phyloP scores from a whole-genome alignment of 2,329 filamentous ascomycete species.

The Plenodomus tracheiphilus region DNA sequence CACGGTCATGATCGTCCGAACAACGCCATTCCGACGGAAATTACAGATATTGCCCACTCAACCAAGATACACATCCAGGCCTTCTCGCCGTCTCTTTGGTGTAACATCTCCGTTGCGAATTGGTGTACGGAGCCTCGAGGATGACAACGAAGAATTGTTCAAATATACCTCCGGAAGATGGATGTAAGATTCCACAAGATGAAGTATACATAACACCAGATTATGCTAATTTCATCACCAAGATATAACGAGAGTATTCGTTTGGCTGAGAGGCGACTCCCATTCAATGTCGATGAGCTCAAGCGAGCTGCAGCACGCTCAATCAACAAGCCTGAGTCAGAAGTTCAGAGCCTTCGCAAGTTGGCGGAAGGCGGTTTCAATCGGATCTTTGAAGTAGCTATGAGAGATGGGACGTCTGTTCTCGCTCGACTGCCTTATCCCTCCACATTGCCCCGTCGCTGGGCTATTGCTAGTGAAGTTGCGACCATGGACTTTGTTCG shows the following conservation, averaged over 20 bases:
- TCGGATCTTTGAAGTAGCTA: constrained; percentile 34
- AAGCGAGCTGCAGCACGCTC: constrained; percentile 21
- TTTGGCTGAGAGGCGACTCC: constrained; percentile 19
- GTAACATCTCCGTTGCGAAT: background rate
- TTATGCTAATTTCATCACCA: background rate
- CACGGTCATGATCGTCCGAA: background rate
- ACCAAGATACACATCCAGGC: background rate
- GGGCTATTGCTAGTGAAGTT: constrained; percentile 45
- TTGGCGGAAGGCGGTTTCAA: constrained; percentile 45
- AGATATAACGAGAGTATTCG: constrained; percentile 28
- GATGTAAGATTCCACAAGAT: constrained; percentile 19
- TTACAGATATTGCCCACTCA: background rate
- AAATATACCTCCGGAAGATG: constrained; percentile 34
- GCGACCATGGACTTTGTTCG: constrained; percentile 42
- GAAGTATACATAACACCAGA: background rate
- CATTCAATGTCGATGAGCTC: constrained; percentile 27
- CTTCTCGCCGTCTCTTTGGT: background rate
- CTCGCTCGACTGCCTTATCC: constrained; percentile 43
- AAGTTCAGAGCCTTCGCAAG: constrained; percentile 32
- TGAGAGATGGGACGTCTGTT: constrained; percentile 31
- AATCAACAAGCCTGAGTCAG: constrained; percentile 15
- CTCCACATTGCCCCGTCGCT: constrained; percentile 26
- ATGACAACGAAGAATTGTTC: constrained; percentile 19
- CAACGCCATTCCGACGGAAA: background rate
- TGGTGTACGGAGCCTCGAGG: background rate